Percentiles rank a stretch among this genome's conserved stretches.
phyloP scores from a whole-genome alignment of 257 asterid species.

The Nicotiana tabacum region DNA sequence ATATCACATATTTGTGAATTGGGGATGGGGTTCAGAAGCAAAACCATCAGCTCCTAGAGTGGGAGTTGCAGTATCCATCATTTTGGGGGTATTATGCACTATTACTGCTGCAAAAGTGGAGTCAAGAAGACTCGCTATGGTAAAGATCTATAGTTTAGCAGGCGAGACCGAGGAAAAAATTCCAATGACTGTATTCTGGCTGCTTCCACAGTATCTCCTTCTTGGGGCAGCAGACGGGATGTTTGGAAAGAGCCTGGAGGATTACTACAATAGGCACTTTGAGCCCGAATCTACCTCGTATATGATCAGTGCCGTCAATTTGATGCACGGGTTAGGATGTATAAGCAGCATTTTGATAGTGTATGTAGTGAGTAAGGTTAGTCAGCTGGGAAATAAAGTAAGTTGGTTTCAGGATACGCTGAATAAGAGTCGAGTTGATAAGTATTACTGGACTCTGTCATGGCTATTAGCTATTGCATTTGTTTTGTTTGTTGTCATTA shows the following conservation, averaged over 20 bases:
- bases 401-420: slow-evolving; percentile 54
- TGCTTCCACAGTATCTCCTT: slow-evolving; percentile 45
- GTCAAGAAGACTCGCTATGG: slow-evolving; percentile 27
- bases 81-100: slow-evolving; percentile 42
- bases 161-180: slow-evolving; percentile 27
- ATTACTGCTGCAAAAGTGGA: slow-evolving; percentile 49
- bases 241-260: slow-evolving; percentile 19
- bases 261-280: slow-evolving; percentile 24
- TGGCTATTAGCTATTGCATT: background rate
- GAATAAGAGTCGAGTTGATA: slow-evolving; percentile 54
- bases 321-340: slow-evolving; percentile 43
- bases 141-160: slow-evolving; percentile 18
- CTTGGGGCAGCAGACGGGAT: slow-evolving; percentile 40
- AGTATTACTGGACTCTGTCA: slow-evolving; percentile 42
- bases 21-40: background rate
- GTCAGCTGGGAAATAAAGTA: slow-evolving; percentile 28
- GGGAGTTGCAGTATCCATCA: slow-evolving; percentile 40
- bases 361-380: slow-evolving; percentile 38
- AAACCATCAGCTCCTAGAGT: slow-evolving; percentile 23
- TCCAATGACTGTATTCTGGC: slow-evolving; percentile 40
- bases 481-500: background rate
- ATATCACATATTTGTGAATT: background rate
- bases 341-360: slow-evolving; percentile 36
- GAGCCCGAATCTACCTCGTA: slow-evolving; percentile 28
- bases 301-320: slow-evolving; percentile 13